Conservation (phyloP, 495 filamentous ascomycete species). For the Collariella sp. region DNA sequence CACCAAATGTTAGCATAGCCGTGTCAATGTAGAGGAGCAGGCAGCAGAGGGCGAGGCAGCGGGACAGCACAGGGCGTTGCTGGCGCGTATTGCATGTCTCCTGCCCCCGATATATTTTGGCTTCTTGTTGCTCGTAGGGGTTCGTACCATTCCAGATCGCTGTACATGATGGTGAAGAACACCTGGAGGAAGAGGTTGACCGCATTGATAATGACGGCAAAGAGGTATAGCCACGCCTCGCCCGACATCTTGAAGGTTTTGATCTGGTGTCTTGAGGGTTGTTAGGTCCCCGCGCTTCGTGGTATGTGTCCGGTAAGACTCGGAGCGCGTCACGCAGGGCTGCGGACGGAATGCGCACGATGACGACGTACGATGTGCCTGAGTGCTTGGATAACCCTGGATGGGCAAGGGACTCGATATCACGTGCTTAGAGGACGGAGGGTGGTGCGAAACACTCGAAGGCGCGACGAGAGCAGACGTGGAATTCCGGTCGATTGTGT, state of each 20-base stretch:
- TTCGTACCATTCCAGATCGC: conserved; percentile 93
- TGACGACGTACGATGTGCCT: not conserved
- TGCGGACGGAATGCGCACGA: not conserved
- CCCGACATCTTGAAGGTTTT: conserved; percentile 73
- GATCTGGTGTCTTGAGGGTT: not conserved
- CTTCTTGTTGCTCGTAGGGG: not conserved
- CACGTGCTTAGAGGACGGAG: not conserved
- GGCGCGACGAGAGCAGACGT: not conserved
- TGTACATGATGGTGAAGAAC: conserved; percentile 99
- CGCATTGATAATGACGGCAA: conserved; percentile 98
- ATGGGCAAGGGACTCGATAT: not conserved
- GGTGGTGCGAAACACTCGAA: not conserved
- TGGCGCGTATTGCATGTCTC: not conserved
- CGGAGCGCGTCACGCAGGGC: not conserved
- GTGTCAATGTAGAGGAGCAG: not conserved
- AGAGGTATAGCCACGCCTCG: conserved; percentile 98
- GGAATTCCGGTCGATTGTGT: not conserved
- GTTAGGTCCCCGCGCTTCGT: not conserved
- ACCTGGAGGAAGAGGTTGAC: conserved; percentile 99
- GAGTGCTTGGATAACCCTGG: not conserved
- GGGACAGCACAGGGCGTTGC: not conserved
- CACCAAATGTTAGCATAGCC: not conserved
- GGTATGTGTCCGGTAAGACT: not conserved
- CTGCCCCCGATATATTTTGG: no score
- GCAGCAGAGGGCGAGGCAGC: not conserved